Conservation (phyloP, 1,139 yeast genomes). For the Yamadazyma diddensiae region DNA sequence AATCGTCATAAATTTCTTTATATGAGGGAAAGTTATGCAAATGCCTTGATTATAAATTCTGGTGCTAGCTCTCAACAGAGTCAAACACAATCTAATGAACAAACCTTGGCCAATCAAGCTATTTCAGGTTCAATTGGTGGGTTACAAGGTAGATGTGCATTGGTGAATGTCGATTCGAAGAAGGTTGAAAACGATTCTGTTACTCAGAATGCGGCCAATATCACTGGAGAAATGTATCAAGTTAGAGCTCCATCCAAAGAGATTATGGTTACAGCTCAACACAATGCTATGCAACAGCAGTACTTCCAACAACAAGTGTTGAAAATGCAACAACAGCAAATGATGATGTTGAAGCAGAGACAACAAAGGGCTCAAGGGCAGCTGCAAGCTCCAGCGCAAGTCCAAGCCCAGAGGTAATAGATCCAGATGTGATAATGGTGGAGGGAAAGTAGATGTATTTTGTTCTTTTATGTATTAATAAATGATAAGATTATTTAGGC, state of each 20-base stretch:
- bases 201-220: constrained; percentile 52
- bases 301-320: constrained; percentile 49
- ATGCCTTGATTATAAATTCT: constrained; percentile 43
- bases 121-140: constrained; percentile 64
- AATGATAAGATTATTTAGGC: constrained; percentile 19
- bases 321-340: constrained; percentile 42
- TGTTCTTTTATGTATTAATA: constrained; percentile 3
- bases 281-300: constrained; percentile 45
- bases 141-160: constrained; percentile 72
- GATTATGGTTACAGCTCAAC: constrained; percentile 41
- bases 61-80: constrained; percentile 14
- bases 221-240: constrained; percentile 50
- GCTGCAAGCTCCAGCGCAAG: constrained; percentile 20
- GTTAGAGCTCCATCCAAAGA: constrained; percentile 66
- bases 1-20: constrained; percentile 70
- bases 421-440: background rate
- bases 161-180: constrained; percentile 57
- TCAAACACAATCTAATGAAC: constrained; percentile 22
- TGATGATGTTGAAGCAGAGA: constrained; percentile 27
- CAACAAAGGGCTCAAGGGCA: constrained; percentile 33
- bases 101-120: constrained; percentile 49
- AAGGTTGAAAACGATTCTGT: constrained; percentile 23
- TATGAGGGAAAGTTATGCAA: constrained; percentile 81
- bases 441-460: too few species aligned
- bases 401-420: constrained; percentile 1